Conservation (phyloP, 2,329 filamentous ascomycete genomes). For the Aspergillus sp. region DNA sequence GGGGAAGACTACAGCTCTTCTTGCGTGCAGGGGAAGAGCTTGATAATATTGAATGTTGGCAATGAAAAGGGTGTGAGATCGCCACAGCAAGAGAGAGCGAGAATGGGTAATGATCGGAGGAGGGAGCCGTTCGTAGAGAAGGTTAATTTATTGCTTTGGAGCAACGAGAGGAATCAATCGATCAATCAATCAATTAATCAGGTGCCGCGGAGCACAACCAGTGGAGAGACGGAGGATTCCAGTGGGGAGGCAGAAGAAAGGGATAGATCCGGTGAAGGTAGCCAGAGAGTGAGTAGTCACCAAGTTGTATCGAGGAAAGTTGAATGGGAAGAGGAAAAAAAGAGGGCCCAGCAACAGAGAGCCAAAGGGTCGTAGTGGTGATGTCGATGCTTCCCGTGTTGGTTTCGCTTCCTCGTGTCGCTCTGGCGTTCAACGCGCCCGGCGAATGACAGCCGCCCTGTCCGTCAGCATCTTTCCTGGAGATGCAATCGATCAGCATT, state of each 20-base stretch:
- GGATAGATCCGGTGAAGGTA: neutral
- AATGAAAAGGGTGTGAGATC: neutral
- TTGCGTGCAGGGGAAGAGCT: neutral
- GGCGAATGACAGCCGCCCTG: conserved; percentile 10
- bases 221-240: neutral
- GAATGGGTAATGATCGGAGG: neutral
- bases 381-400: conserved; percentile 12
- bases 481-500: neutral
- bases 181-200: neutral
- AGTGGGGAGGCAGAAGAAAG: neutral
- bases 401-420: conserved; percentile 13
- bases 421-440: conserved; percentile 8
- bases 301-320: neutral
- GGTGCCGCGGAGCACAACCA: neutral
- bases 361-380: conserved; percentile 5
- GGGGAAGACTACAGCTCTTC: neutral
- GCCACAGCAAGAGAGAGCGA: neutral
- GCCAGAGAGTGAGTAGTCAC: neutral
- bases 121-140: conserved; percentile 1
- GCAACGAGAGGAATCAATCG: neutral
- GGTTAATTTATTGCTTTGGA: conserved; percentile 1
- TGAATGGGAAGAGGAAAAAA: neutral
- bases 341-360: neutral
- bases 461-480: conserved; percentile 7
- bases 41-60: neutral